These are phyloP conservation scores for Aspergillus oerlinghausenensis DNA, from an alignment of 2,329 filamentous ascomycete genomes.

Conservation along the genomic window DNA sequence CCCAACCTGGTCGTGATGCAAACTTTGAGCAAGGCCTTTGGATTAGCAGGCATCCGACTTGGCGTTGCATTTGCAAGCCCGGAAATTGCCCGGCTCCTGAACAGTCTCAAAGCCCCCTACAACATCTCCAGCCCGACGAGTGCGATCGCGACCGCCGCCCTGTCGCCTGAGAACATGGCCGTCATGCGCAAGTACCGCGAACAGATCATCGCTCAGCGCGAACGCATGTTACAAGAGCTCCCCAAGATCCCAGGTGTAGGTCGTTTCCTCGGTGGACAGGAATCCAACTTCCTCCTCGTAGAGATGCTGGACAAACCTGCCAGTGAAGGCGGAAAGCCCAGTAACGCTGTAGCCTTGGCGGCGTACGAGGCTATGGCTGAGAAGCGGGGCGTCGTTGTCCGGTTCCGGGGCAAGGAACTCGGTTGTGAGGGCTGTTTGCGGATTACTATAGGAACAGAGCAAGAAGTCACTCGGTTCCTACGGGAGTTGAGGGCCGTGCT, in stretches of 20 bases:
- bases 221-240: constrained; percentile 69
- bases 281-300: constrained; percentile 85
- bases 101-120: constrained; percentile 93
- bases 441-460: constrained; percentile 86
- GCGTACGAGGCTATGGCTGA: constrained; percentile 85
- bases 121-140: constrained; percentile 88
- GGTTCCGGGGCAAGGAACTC: constrained; percentile 88
- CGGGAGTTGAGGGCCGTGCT: constrained; percentile 57
- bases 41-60: constrained; percentile 86
- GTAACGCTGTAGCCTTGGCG: constrained; percentile 70
- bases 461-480: constrained; percentile 77
- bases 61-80: constrained; percentile 77
- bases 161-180: constrained; percentile 62
- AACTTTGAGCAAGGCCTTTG: constrained; percentile 96
- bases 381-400: constrained; percentile 80
- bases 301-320: constrained; percentile 69
- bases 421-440: constrained; percentile 85
- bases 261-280: constrained; percentile 70
- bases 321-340: constrained; percentile 60
- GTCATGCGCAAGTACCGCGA: constrained; percentile 68
- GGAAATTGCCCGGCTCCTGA: constrained; percentile 73
- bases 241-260: constrained; percentile 74
- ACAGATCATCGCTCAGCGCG: constrained; percentile 70
- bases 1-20: constrained; percentile 98
- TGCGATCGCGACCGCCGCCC: constrained; percentile 69